Evolutionary conservation across 2,329 filamentous ascomycete species (phyloP).

Genomic region (Botrytis deweyae): DNA sequence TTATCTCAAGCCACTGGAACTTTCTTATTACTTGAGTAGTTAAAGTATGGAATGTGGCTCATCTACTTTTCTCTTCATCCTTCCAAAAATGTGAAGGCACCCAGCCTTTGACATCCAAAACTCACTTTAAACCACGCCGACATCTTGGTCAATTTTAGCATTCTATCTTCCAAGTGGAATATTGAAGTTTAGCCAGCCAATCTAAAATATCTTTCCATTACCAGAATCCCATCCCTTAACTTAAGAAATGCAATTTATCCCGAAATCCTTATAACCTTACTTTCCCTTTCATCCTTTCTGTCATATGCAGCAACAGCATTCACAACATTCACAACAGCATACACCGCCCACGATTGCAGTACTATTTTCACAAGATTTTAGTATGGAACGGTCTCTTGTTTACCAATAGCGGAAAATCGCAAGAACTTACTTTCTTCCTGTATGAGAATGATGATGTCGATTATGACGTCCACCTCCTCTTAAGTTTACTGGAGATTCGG

Average conservation of each 20-base stretch:
- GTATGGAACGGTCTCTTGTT: not conserved
- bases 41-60: not conserved
- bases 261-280: not conserved
- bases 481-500: not conserved
- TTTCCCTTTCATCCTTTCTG: not conserved
- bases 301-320: not conserved
- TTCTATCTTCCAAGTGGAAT: not conserved
- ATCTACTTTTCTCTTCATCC: not conserved
- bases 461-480: not conserved
- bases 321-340: not conserved
- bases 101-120: not conserved
- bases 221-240: not conserved
- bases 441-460: not conserved
- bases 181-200: no score
- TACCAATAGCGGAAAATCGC: no score
- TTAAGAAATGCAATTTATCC: not conserved
- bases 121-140: not conserved
- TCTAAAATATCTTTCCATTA: not conserved
- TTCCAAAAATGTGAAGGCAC: not conserved
- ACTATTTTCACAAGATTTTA: not conserved
- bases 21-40: not conserved
- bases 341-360: slow-evolving; percentile 1
- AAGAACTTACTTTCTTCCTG: not conserved
- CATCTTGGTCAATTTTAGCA: not conserved
- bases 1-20: not conserved